Evolutionary conservation across 306 rosid species (phyloP), one percentile per base, ranked within the genome.

Genomic region (Prunus campanulata): DNA sequence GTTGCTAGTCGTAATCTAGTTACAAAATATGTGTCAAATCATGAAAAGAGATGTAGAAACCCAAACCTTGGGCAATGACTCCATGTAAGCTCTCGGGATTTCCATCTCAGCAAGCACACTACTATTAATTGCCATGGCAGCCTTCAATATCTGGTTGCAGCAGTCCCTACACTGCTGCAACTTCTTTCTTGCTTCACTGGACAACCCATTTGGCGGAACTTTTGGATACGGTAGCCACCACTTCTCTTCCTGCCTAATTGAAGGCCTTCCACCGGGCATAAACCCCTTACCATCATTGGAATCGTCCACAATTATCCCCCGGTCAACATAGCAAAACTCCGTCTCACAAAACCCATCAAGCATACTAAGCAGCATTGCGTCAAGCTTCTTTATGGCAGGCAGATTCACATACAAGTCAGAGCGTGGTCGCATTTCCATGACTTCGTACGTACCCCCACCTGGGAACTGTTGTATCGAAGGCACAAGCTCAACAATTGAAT

Each of bases 211-310:
- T 2, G 93, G 87, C 0, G 90, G 97, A 74, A 94, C 86, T 85
- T 94, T 94, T 2, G 98, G 98, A 74, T 90, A 88, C 5, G 98
- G 98, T 73, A 94, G 91, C 98, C 98, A 94, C 98, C 98, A 94
- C 78, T 94, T 94, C 81, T 91, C 98, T 77, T 94, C 98, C 68
- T 94, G 98, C 88, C 98, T 81, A 65, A 91, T 85, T 9, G 97
- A 94, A 78, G 93, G 97, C 82, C 97, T 90, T 54, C 91, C 93
- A 81, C 75, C 81, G 54, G 74, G 10, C 60, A 77, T 27, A 46
- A 78, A 85, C 3, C 74, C 86, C 11, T 88, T 90, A 72, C 88
- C 81, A 44, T 87, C 93, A 54, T 88, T 91, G 9, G 90, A 84
- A 77, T 87, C 93, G 5, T 84, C 96, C 42, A 89, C 18, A 48